Evolutionary conservation across 2,329 filamentous ascomycete genomes (phyloP), one percentile per base, ranked within the genome.

Genomic region (Phoma herbarum): DNA sequence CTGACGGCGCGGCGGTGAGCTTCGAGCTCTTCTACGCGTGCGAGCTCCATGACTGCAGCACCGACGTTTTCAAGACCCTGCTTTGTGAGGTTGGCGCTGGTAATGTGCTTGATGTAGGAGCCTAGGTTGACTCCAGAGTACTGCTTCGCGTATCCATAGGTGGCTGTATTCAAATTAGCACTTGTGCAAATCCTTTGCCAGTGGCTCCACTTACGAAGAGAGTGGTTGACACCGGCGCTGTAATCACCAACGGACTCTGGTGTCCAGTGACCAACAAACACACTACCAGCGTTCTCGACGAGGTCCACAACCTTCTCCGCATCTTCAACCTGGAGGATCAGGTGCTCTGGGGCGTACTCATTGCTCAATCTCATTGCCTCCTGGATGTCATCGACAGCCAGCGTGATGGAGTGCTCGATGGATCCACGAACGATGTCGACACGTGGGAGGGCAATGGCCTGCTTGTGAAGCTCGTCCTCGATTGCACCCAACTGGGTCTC

Each of bases 171-270:
- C 67, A 25, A 12, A 52, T 68, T 44, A 70, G 54, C 39, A 45
- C 31, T 23, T 16, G 4, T 31, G 11, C 16, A 11, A 10, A 18
- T 2, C 3, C 12, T 26, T 31, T 7, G 2, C 3, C 2, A 14
- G 10, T 23, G 25, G 9, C 4, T 26, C 0, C 4, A 52, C 52
- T 43, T 89, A 96, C 93, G 95, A 65, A 99, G 82, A 58, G 92
- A 96, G 82, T 99, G 95, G 78, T 99, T 99, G 41, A 99, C 95
- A 72, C 95, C 95, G 52, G 95, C 95, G 63, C 93, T 97, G 81
- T 99, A 99, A 77, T 99, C 95, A 44, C 95, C 95, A 3, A 99
- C 95, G 76, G 92, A 96, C 80, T 99, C 95, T 6, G 95, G 95
- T 0, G 95, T 98, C 95, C 95, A 99, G 65, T 90, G 85, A 10